Evolutionary conservation across 495 filamentous ascomycete genomes (phyloP), one percentile per base, ranked within the genome.

Genomic region (Penicillium pulvis): DNA sequence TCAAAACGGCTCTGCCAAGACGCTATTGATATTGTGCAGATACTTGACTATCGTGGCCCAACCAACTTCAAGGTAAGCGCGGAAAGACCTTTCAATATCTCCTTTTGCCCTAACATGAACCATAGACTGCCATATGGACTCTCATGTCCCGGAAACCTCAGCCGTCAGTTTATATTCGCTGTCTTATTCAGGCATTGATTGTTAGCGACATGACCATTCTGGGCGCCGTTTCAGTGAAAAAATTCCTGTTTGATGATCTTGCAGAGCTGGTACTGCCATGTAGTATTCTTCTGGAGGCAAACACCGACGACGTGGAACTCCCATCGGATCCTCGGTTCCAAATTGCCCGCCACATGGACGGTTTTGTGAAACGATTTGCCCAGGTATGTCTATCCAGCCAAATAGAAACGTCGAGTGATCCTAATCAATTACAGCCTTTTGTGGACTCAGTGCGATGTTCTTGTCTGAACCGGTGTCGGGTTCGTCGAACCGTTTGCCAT

Each of bases 401-500:
- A 14, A 16, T 16, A 3, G 10, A 33, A 14, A 3, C 9, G 42
- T 30, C n/a, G 43, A 16, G 10, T 33, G 36, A 61, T 42, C 50
- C 60, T 64, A 68, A 65, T 59, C 23, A 17, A n/a, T 30, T 24
- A 14, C 73, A 93, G 77, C 86, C 87, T 6, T 96, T 91, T 65
- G 74, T 93, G 7, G 91, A 97, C 62, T 82, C 93, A 19, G 88
- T 92, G 61, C 85, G 90, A 46, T 85, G 87, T 26, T 80, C 93
- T 14, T 96, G 92, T 69, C 86, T 97, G 68, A 99, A 99, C 63
- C 83, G 92, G 51, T 92, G 91, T 66, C 87, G 94, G 10, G 82
- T 95, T 39, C 87, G 94, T 16, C 84, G 94, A 31, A 90, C 86
- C 14, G 76, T 99, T 26, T 90, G 86, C 58, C 94, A 97, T 68